Percentiles rank a stretch among this genome's conserved stretches.
phyloP scores from a whole-genome alignment of 257 asterid genomes.

The Solanum pimpinellifolium region DNA sequence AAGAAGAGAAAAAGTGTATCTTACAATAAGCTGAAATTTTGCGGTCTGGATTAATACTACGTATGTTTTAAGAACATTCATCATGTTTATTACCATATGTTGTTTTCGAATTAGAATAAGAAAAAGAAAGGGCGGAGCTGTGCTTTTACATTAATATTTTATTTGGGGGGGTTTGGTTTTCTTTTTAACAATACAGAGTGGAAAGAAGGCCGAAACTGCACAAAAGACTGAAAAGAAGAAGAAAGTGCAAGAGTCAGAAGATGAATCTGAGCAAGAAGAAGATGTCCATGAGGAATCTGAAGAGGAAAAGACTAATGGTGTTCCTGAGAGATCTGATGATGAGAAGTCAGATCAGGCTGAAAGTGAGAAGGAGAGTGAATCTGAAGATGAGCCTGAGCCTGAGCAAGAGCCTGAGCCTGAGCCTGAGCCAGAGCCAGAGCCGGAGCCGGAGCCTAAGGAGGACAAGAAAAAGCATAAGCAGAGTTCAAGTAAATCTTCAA shows the following conservation, averaged over 20 bases:
- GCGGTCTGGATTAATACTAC: neutral
- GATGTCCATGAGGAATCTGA: conserved; percentile 30
- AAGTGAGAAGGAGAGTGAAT: conserved; percentile 45
- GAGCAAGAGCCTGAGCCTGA: conserved; percentile 2
- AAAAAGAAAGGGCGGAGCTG: neutral
- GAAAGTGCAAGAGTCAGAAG: conserved; percentile 38
- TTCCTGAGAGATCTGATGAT: conserved; percentile 44
- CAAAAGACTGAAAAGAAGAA: conserved; percentile 34
- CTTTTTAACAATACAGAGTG: conserved; percentile 20
- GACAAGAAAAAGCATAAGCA: conserved; percentile 33
- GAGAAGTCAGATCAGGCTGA: conserved; percentile 63
- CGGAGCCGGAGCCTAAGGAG: conserved; percentile 12
- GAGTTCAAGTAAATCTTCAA: conserved; percentile 30
- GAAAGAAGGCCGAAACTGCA: conserved; percentile 31
- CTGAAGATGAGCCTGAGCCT: conserved; percentile 27
- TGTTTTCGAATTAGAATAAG: neutral
- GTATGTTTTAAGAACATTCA: neutral
- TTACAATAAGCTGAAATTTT: neutral
- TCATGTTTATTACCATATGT: neutral
- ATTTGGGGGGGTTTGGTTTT: neutral
- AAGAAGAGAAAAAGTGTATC: neutral
- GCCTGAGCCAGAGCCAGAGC: fast-evolving
- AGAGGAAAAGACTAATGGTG: conserved; percentile 36
- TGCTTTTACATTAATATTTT: neutral
- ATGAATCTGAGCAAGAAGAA: conserved; percentile 40